Conservation (phyloP, 768 basidiomycete genomes). For the Cystobasidium onofrii region DNA sequence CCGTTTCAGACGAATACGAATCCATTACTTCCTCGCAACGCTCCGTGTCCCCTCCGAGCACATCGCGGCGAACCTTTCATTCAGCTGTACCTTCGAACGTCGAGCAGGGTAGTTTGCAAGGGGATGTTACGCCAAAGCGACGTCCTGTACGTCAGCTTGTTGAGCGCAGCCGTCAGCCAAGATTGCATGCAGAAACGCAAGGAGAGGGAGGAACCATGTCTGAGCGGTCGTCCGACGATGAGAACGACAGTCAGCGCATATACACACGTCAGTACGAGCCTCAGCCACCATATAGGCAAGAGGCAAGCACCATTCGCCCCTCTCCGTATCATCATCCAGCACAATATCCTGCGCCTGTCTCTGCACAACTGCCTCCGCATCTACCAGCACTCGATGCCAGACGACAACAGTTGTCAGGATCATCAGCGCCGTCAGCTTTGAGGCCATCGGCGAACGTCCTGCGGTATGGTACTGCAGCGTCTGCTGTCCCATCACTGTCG, state of each 20-base stretch:
- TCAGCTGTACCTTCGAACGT: slow-evolving; percentile 17
- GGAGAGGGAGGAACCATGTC: not conserved
- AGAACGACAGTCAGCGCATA: not conserved
- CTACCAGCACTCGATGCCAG: not conserved
- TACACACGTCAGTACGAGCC: not conserved
- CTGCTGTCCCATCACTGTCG: not conserved
- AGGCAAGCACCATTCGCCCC: not conserved
- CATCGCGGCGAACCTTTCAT: slow-evolving; percentile 19
- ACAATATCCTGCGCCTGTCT: slow-evolving; percentile 23
- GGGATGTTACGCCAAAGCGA: slow-evolving; percentile 8
- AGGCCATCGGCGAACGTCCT: not conserved
- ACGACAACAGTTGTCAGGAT: not conserved
- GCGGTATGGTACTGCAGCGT: not conserved
- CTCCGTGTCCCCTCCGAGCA: slow-evolving; percentile 16
- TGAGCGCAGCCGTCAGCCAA: not conserved
- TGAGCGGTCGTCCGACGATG: not conserved
- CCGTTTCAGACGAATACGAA: not conserved
- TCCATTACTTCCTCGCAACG: slow-evolving; percentile 16
- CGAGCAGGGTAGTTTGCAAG: not conserved
- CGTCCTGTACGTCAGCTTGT: not conserved
- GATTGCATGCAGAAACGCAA: not conserved
- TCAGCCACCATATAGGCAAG: not conserved
- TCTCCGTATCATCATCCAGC: slow-evolving; percentile 30
- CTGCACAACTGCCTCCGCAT: slow-evolving; percentile 19
- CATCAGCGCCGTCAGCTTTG: not conserved